These are phyloP conservation scores for Calvatia gigantea DNA, from an alignment of 768 basidiomycete genomes.

Conservation along the genomic window DNA sequence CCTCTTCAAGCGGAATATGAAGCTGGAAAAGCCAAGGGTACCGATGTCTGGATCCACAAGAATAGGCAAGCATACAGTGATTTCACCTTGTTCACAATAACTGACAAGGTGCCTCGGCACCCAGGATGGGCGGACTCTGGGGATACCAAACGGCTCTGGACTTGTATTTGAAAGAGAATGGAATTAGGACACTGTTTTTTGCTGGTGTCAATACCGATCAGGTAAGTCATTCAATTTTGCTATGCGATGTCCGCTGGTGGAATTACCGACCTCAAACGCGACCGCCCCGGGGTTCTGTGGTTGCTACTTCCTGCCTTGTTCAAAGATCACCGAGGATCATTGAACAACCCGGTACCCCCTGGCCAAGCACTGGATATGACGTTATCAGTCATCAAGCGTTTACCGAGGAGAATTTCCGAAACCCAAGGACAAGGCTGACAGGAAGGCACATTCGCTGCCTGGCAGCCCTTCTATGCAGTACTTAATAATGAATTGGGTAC, in stretches of 20 bases:
- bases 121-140: conserved; percentile 65
- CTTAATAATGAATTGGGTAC: background rate
- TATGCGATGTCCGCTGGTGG: background rate
- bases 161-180: conserved; percentile 58
- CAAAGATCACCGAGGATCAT: background rate
- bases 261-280: background rate
- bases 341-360: background rate
- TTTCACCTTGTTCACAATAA: background rate
- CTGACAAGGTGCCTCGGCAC: background rate
- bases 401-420: background rate
- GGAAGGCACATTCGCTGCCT: background rate
- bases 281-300: background rate
- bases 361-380: background rate
- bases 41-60: conserved; percentile 72
- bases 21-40: conserved; percentile 48
- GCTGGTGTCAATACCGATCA: conserved; percentile 68
- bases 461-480: background rate
- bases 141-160: conserved; percentile 61
- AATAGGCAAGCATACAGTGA: conserved; percentile 41
- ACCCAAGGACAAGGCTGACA: background rate
- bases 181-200: conserved; percentile 58
- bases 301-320: background rate
- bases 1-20: conserved; percentile 55
- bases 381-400: background rate
- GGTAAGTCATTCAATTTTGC: conserved; percentile 28